Evolutionary conservation across 192 early-diverging fungal genomes (phyloP), one percentile per base, ranked within the genome.

Genomic region (Coemansia sp.): DNA sequence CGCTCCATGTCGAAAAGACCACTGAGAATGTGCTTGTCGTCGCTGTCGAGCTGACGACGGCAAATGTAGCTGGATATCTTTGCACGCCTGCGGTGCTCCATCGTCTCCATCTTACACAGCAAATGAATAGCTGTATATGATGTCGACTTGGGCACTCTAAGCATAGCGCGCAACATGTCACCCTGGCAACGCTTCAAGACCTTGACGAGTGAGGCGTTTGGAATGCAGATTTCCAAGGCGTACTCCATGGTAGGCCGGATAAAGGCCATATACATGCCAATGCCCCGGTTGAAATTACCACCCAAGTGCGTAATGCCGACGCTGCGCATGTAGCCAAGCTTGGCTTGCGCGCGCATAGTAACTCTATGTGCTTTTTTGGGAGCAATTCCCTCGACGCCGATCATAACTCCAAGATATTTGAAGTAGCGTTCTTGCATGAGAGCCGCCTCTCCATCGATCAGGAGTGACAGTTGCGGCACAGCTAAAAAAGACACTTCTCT

Each of bases 211-310:
- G 14, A 48, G 12, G 15, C 21, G 6, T 50, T 66, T 12, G 64
- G 64, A 8, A 9, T n/a, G 64, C 48, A 66, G 29, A 66, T 37
- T 6, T 66, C 64, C 15, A 66, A 31, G 32, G 12, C 64, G 19
- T 66, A 66, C 32, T 66, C 64, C 64, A 53, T 32, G 10, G 64
- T 27, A 11, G 64, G 64, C 4, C 48, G 32, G 32, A 66, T 50
- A 45, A 66, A 66, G 17, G 48, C 32, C 48, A 38, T 66, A 23
- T 66, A 66, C 50, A 66, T 15, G 48, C 37, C 12, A 9, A 66
- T 53, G 0, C 37, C 36, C 19, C 21, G 32, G 38, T 25, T 25
- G 25, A 57, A 25, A 17, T 66, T 15, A 25, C 64, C 64, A 27
- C 64, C 64, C 14, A 34, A 31, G 36, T 50, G 17, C n/a, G 48